These are phyloP conservation scores for Suillus variegatus DNA, from an alignment of 768 basidiomycete species.

Conservation along the genomic window DNA sequence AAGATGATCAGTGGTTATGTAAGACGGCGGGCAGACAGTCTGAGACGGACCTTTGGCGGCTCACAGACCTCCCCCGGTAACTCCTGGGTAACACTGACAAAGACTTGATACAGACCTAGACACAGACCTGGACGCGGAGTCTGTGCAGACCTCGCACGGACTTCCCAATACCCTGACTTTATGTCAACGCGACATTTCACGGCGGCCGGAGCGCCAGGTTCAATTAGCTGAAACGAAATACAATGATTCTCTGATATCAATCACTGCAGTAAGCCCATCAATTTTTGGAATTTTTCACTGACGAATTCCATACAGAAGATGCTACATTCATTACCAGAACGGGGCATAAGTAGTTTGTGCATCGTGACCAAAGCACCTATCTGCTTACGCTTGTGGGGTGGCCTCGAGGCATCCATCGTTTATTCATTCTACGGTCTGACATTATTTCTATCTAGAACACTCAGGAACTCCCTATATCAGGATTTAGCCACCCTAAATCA, in stretches of 20 bases:
- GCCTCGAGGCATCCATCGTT: not conserved
- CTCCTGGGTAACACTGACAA: no score
- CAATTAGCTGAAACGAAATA: not conserved
- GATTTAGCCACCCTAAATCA: not conserved
- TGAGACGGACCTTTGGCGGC: no score
- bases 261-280: not conserved
- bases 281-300: not conserved
- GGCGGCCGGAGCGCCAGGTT: no score
- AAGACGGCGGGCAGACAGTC: no score
- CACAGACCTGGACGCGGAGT: no score
- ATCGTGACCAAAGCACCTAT: not conserved
- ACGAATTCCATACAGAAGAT: not conserved
- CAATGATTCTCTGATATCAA: not conserved
- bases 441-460: conserved; percentile 3
- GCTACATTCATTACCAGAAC: not conserved
- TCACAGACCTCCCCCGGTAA: no score
- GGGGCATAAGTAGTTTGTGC: not conserved
- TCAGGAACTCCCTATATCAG: not conserved
- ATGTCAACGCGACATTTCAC: no score
- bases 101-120: no score
- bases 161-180: no score
- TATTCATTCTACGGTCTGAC: not conserved
- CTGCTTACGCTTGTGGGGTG: not conserved
- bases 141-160: no score
- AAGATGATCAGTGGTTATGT: no score